Percentiles rank a stretch among this genome's conserved stretches.
These are phyloP conservation scores for Micromonas commoda DNA, from an alignment of 139 green algal genomes.

Conservation along the genomic window DNA sequence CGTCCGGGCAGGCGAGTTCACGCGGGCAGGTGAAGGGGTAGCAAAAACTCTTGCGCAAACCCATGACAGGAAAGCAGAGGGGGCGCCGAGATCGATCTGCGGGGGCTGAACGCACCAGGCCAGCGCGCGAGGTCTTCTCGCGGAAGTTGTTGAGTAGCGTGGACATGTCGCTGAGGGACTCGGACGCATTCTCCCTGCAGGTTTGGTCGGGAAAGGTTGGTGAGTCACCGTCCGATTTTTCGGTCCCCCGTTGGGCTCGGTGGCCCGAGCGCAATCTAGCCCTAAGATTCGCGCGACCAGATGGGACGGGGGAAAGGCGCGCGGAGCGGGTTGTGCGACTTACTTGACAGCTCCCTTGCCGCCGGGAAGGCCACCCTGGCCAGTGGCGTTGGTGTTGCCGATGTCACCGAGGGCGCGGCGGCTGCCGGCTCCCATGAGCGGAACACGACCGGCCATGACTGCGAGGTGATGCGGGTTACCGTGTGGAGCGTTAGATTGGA, in stretches of 20 bases:
- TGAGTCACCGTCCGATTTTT: no score
- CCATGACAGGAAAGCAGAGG: no score
- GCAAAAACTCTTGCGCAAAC: no score
- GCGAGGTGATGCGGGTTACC: background rate
- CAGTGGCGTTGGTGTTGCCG: background rate
- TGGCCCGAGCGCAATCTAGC: no score
- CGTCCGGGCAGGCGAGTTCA: no score
- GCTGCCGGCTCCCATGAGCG: slow-evolving; percentile 1
- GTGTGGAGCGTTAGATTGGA: background rate
- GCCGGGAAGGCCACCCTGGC: background rate
- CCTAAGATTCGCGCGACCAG: background rate
- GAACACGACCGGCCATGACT: background rate
- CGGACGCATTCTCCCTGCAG: background rate
- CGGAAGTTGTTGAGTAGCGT: background rate
- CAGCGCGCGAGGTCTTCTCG: background rate
- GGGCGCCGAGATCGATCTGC: no score
- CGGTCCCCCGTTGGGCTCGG: no score
- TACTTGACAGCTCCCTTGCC: background rate
- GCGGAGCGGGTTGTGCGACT: background rate
- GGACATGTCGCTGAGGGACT: background rate
- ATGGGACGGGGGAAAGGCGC: background rate
- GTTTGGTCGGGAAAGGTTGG: background rate
- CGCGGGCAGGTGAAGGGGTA: no score
- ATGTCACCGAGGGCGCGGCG: slow-evolving; percentile 7
- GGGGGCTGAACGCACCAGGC: no score